Conservation (phyloP, 805 yeast genomes). For the Candida xyloterini region DNA sequence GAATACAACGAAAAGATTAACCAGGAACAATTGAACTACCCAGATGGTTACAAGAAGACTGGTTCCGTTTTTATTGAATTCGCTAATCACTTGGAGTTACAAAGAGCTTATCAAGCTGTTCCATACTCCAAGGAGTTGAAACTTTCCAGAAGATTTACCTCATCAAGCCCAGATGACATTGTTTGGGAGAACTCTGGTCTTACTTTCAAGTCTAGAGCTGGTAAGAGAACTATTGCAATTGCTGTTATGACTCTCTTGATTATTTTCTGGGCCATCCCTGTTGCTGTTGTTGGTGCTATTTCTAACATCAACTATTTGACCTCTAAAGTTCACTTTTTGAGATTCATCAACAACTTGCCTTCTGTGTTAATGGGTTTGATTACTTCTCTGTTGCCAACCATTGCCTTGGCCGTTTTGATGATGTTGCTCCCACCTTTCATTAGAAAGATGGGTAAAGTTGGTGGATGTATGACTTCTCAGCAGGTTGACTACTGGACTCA, state of each 20-base stretch:
- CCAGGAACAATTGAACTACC: slow-evolving; percentile 51
- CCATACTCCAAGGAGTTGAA: slow-evolving; percentile 49
- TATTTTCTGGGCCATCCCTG: slow-evolving; percentile 94
- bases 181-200: slow-evolving; percentile 76
- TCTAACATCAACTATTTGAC: slow-evolving; percentile 81
- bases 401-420: slow-evolving; percentile 80
- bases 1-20: slow-evolving; percentile 67
- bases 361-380: slow-evolving; percentile 68
- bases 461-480: slow-evolving; percentile 72
- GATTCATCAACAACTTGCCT: slow-evolving; percentile 77
- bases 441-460: slow-evolving; percentile 66
- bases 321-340: slow-evolving; percentile 66
- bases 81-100: slow-evolving; percentile 81
- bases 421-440: slow-evolving; percentile 82
- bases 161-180: slow-evolving; percentile 76
- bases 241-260: slow-evolving; percentile 64
- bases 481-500: slow-evolving; percentile 80
- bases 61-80: slow-evolving; percentile 81
- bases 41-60: slow-evolving; percentile 45
- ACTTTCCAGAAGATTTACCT: slow-evolving; percentile 50
- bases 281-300: slow-evolving; percentile 93
- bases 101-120: slow-evolving; percentile 81
- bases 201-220: slow-evolving; percentile 52
- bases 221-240: slow-evolving; percentile 57
- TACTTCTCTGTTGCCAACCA: slow-evolving; percentile 83